Conservation (phyloP, 1,284 basidiomycete species). For the Ganoderma sinense region DNA sequence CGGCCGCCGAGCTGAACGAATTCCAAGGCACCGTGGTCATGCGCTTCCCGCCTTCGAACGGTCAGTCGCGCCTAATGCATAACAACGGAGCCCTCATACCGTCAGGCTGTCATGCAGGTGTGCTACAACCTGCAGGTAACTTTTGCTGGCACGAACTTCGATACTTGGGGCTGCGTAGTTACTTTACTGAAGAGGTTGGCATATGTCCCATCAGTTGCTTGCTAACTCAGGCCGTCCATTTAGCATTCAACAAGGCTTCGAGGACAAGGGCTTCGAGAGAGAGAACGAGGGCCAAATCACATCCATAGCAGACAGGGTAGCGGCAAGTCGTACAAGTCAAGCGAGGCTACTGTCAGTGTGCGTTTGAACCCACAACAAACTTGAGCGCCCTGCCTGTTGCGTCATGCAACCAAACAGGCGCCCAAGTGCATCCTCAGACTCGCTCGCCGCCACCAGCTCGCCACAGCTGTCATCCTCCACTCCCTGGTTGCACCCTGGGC, state of each 20-base stretch:
- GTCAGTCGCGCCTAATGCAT: neutral
- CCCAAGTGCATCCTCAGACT: neutral
- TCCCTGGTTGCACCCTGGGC: neutral
- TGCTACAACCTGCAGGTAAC: neutral
- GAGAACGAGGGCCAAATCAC: neutral
- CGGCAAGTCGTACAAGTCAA: neutral
- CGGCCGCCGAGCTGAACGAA: neutral
- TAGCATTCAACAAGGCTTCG: neutral
- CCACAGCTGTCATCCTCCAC: neutral
- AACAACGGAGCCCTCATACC: neutral
- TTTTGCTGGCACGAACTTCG: neutral
- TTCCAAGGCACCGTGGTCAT: neutral
- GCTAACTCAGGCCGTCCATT: neutral
- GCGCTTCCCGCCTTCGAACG: neutral
- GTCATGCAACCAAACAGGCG: constrained; percentile 14
- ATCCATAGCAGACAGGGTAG: neutral
- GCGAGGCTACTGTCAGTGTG: neutral
- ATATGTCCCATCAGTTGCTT: neutral
- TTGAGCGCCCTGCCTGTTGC: constrained; percentile 8
- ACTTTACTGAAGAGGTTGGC: neutral
- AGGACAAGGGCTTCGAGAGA: neutral
- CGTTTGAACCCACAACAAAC: neutral
- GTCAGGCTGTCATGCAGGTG: neutral
- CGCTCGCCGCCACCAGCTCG: neutral
- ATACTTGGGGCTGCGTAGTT: neutral